Percentiles rank a stretch among this genome's conserved stretches.
These are phyloP conservation scores for Aureobasidium sp. DNA, from an alignment of 2,329 filamentous ascomycete species.

Conservation along the genomic window DNA sequence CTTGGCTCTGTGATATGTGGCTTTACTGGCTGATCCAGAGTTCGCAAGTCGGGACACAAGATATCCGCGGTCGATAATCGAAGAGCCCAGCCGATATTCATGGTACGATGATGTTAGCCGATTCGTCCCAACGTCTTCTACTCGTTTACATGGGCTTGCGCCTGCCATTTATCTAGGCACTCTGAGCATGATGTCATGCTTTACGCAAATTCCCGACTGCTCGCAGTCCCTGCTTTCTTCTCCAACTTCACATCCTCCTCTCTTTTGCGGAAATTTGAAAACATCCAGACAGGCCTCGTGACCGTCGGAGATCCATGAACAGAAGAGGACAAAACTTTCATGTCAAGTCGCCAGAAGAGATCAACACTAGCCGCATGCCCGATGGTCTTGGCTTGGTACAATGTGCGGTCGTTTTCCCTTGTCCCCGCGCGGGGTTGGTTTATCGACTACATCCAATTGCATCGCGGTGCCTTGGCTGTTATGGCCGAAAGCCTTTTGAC, in stretches of 20 bases:
- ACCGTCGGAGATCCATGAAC: neutral
- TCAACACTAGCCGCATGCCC: neutral
- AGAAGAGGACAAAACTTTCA: neutral
- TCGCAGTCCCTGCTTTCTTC: neutral
- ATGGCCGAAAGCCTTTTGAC: neutral
- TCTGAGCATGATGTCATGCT: neutral
- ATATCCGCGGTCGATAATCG: neutral
- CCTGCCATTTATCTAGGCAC: neutral
- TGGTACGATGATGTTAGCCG: neutral
- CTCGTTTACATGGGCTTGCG: neutral
- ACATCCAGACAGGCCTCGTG: neutral
- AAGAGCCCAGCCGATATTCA: neutral
- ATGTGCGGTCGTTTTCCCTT: neutral
- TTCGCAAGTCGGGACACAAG: neutral
- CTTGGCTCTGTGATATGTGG: neutral
- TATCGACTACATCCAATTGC: neutral
- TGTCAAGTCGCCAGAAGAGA: neutral
- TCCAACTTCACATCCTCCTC: neutral
- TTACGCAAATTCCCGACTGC: neutral
- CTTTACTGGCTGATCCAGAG: neutral
- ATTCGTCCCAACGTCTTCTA: neutral
- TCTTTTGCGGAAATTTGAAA: neutral
- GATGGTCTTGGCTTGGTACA: neutral
- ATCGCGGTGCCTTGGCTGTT: slow-evolving; percentile 3
- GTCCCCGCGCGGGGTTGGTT: neutral